Conservation (phyloP, 2,329 filamentous ascomycete genomes). For the Ilyonectria mors-panacis region DNA sequence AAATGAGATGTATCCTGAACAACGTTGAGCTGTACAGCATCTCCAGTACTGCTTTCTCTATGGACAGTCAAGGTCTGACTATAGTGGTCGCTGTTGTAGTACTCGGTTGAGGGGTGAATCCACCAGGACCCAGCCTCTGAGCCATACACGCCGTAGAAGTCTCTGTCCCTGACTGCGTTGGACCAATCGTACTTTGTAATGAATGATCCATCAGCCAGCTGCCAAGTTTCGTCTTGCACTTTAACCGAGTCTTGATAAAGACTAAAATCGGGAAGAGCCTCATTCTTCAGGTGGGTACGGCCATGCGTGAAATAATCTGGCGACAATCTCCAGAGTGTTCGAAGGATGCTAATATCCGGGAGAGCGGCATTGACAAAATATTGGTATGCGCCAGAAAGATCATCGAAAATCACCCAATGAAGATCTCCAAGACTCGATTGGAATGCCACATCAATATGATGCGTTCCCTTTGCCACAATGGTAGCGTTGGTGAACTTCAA, state of each 20-base stretch:
- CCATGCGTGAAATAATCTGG: slow-evolving; percentile 32
- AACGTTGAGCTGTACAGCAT: slow-evolving; percentile 29
- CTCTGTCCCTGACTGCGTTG: slow-evolving; percentile 31
- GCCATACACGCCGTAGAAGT: slow-evolving; percentile 34
- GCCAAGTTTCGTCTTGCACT: slow-evolving; percentile 33
- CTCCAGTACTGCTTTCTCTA: slow-evolving; percentile 30
- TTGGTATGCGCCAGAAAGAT: slow-evolving; percentile 30
- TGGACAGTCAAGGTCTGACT: slow-evolving; percentile 34
- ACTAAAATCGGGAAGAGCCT: slow-evolving; percentile 27
- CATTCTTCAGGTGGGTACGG: slow-evolving; percentile 30
- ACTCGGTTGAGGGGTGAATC: slow-evolving; percentile 32
- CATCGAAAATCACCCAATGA: slow-evolving; percentile 34
- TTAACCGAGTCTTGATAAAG: slow-evolving; percentile 16
- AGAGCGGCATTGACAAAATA: slow-evolving; percentile 32
- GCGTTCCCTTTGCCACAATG: slow-evolving; percentile 16
- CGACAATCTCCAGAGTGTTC: slow-evolving; percentile 29
- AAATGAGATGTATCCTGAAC: slow-evolving; percentile 35
- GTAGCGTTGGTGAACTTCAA: slow-evolving; percentile 26
- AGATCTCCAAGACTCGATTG: slow-evolving; percentile 16
- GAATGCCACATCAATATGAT: slow-evolving; percentile 28
- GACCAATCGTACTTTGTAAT: slow-evolving; percentile 36
- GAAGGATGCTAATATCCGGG: slow-evolving; percentile 28
- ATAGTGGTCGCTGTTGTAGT: slow-evolving; percentile 31
- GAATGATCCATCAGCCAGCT: slow-evolving; percentile 21
- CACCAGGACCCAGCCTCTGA: slow-evolving; percentile 32